Evolutionary conservation across 2,329 filamentous ascomycete genomes (phyloP), one percentile per base, ranked within the genome.

Genomic region (Sarocladiaceae sp.): DNA sequence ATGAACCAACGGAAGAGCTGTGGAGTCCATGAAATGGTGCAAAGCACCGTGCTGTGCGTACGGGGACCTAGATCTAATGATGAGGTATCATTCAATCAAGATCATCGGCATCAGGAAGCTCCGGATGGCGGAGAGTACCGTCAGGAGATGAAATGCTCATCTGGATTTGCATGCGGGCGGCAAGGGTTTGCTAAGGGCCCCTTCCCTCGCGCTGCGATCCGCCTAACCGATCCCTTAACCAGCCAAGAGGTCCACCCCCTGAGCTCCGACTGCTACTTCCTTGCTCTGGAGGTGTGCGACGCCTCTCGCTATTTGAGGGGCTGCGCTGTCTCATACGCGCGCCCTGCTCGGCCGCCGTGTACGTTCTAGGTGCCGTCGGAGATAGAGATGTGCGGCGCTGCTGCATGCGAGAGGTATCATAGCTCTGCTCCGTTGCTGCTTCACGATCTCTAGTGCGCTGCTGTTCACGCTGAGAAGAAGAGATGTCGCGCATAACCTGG

Each of bases 181-280:
- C 4, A 17, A n/a, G 44, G 6, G 23, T 11, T 33, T 11, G 53
- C 61, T 65, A 67, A 47, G 59, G 56, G 40, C 60, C 62, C 46
- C 60, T 58, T 53, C 60, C 60, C 22, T 66, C 64, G 18, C 66
- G 62, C 25, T 60, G 59, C 13, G 63, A 57, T 23, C 64, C 61
- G 33, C 60, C 58, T 29, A 77, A 73, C 35, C 66, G 68, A 39
- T 70, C 70, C 44, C 74, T 69, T 18, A 78, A 58, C 75, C 75
- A 77, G 53, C 65, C 64, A 1, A 76, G 57, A 28, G 73, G 68
- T 2, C 71, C 68, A 35, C 64, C 59, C 3, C 64, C 63, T n/a
- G 66, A 62, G 26, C 58, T 57, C 25, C 62, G 60, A n/a, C 65
- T 62, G 17, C 66, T 60, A 3, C 54, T 10, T 52, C 59, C 20